Conservation (phyloP, 495 filamentous ascomycete genomes). For the Tricharina praecox region DNA sequence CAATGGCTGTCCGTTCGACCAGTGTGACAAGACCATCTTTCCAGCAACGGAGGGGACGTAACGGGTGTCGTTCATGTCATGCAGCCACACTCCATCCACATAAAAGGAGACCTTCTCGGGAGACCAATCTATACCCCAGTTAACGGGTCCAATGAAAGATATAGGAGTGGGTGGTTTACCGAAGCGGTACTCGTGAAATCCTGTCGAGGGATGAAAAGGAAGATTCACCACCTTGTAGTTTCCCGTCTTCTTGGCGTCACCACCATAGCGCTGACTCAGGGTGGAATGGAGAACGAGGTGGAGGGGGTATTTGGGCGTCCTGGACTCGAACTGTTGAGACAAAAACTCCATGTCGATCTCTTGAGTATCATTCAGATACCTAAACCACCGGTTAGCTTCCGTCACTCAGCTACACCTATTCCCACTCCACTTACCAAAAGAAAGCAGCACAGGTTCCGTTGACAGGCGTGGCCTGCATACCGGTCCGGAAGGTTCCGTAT, state of each 20-base stretch:
- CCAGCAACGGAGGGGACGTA: slow-evolving; percentile 42
- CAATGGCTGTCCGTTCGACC: slow-evolving; percentile 53
- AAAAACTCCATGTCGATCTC: slow-evolving; percentile 70
- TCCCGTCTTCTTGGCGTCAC: slow-evolving; percentile 38
- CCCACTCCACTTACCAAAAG: slow-evolving; percentile 42
- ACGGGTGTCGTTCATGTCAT: slow-evolving; percentile 35
- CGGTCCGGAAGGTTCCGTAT: slow-evolving; percentile 49
- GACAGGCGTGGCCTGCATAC: slow-evolving; percentile 41
- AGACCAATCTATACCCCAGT: slow-evolving; percentile 38
- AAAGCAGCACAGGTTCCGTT: slow-evolving; percentile 58
- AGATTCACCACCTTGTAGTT: slow-evolving; percentile 39
- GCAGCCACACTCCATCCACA: slow-evolving; percentile 40
- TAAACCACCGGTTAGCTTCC: background rate
- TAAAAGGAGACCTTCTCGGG: slow-evolving; percentile 44
- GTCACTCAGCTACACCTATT: slow-evolving; percentile 1
- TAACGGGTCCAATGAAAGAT: background rate
- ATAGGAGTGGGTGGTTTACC: slow-evolving; percentile 13
- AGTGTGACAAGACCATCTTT: slow-evolving; percentile 53
- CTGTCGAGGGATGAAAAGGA: slow-evolving; percentile 42
- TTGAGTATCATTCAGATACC: slow-evolving; percentile 56
- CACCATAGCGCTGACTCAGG: slow-evolving; percentile 36
- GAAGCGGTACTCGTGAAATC: slow-evolving; percentile 60
- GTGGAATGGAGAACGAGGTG: slow-evolving; percentile 57
- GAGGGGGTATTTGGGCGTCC: slow-evolving; percentile 39
- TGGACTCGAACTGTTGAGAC: slow-evolving; percentile 40